Evolutionary conservation across 2,329 filamentous ascomycete species (phyloP).

Genomic region (Dryadomyces quercivorus): DNA sequence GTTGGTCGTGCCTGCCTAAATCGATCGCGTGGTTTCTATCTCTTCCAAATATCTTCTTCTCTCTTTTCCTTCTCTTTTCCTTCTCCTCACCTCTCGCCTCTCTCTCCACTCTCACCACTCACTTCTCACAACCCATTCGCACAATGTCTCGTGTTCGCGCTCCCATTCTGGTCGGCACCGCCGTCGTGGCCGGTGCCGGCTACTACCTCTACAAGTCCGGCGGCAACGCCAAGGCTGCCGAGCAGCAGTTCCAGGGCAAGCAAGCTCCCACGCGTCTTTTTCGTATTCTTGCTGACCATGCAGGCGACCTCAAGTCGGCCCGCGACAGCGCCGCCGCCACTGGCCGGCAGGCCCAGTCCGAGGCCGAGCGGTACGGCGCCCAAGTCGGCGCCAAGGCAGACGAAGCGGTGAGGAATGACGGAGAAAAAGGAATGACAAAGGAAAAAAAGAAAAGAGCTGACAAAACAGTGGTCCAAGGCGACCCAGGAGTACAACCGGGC

Average conservation of each 20-base stretch:
- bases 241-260: conserved; percentile 77
- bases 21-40: neutral
- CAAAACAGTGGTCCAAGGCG: conserved; percentile 45
- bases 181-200: conserved; percentile 54
- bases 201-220: conserved; percentile 91
- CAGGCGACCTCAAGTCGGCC: conserved; percentile 66
- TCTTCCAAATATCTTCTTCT: too few relatives aligned
- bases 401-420: conserved; percentile 41
- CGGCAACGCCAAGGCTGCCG: conserved; percentile 67
- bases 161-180: conserved; percentile 44
- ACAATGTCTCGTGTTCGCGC: conserved; percentile 35
- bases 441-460: neutral
- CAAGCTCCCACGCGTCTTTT: conserved; percentile 9
- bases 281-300: neutral
- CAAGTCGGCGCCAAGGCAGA: conserved; percentile 56
- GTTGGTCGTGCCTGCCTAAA: neutral
- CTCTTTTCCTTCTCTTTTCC: neutral
- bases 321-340: conserved; percentile 55
- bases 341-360: conserved; percentile 52
- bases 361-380: conserved; percentile 48
- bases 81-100: neutral
- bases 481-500: conserved; percentile 35
- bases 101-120: neutral
- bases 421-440: neutral
- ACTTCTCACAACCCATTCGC: neutral